These are phyloP conservation scores for Orychophragmus violaceus DNA, from an alignment of 345 rosid species.

Conservation along the genomic window DNA sequence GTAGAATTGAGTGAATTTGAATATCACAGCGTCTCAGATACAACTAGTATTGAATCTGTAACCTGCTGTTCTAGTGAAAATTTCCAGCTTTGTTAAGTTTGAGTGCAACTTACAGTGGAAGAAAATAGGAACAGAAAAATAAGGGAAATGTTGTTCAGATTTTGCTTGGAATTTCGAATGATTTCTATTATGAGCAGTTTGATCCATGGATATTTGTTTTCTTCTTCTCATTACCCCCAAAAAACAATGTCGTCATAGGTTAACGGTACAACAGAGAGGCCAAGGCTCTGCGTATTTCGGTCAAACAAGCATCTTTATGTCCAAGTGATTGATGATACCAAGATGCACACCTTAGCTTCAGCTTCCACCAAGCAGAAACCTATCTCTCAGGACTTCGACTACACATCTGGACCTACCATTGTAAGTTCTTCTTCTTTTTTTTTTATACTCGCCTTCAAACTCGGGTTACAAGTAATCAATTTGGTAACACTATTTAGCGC, in stretches of 20 bases:
- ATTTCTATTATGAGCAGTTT: background rate
- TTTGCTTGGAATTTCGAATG: background rate
- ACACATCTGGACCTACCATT: constrained; percentile 66
- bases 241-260: constrained; percentile 38
- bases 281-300: constrained; percentile 70
- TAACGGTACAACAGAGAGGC: constrained; percentile 83
- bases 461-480: too few relatives aligned
- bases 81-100: background rate
- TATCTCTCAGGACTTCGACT: constrained; percentile 54
- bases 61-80: too few relatives aligned
- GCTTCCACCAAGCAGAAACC: constrained; percentile 83
- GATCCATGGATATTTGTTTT: background rate
- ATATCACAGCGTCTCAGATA: background rate
- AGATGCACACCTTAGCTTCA: constrained; percentile 95
- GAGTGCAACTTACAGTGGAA: background rate
- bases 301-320: constrained; percentile 90
- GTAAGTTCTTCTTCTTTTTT: too few relatives aligned
- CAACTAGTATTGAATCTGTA: background rate
- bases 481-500: too few relatives aligned
- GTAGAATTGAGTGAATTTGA: too few relatives aligned
- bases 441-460: too few relatives aligned
- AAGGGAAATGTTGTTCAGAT: background rate
- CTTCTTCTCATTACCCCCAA: background rate
- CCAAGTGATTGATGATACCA: constrained; percentile 92
- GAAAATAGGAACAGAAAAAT: too few relatives aligned